phyloP scores from a whole-genome alignment of 1,139 yeast species.

The Sugiyamaella pinicola region DNA sequence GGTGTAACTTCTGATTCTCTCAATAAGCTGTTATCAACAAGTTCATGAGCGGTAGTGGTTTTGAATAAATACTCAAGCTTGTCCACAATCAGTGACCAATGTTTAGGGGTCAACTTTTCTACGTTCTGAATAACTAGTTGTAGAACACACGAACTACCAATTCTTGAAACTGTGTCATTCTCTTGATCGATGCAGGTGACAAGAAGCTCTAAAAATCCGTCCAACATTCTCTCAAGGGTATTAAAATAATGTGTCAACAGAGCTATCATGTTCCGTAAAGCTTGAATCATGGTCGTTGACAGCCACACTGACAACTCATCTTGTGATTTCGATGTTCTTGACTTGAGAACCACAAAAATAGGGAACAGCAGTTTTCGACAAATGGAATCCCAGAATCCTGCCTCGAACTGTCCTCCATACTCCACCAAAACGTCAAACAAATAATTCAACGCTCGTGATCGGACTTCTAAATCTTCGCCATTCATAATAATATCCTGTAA shows the following conservation, averaged over 20 bases:
- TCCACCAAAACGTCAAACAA: constrained; percentile 80
- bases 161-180: constrained; percentile 92
- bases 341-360: constrained; percentile 76
- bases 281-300: constrained; percentile 94
- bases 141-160: constrained; percentile 86
- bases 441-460: constrained; percentile 82
- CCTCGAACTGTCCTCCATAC: constrained; percentile 74
- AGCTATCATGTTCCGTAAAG: constrained; percentile 83
- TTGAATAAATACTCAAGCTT: constrained; percentile 72
- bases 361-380: constrained; percentile 85
- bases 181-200: constrained; percentile 93
- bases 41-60: constrained; percentile 81
- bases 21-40: constrained; percentile 54
- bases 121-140: constrained; percentile 76
- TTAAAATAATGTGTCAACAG: constrained; percentile 80
- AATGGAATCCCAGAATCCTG: constrained; percentile 78
- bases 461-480: constrained; percentile 91
- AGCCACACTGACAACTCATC: constrained; percentile 95
- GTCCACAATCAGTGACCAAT: constrained; percentile 74
- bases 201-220: constrained; percentile 73
- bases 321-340: constrained; percentile 69
- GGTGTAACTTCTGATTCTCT: constrained; percentile 20
- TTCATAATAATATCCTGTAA: constrained; percentile 90
- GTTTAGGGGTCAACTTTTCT: constrained; percentile 57
- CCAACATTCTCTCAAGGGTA: constrained; percentile 68